Base-by-base conservation (phyloP, 1,284 basidiomycete genomes). In the Moniliella sp. region DNA sequence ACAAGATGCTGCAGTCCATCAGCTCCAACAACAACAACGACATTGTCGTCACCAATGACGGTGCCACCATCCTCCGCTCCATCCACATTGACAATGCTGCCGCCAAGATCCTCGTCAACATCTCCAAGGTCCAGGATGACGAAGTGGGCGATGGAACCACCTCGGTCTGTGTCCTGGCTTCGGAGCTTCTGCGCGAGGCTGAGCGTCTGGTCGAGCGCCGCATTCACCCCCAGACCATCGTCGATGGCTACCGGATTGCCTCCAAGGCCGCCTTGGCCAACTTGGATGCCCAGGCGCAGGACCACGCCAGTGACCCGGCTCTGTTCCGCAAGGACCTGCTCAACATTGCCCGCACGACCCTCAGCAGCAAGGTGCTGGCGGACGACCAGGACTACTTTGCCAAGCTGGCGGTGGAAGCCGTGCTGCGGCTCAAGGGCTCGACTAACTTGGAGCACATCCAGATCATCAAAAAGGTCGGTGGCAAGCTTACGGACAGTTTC, bases 61-160 rank as follows among this genome's bases (percentile, higher is more conserved):
- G 88, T 10, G 88, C 91, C 2, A 97, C 91, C 28, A 97, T 97
- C 53, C 71, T 99, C 43, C 91, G 91, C 62, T 75, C 80, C 33
- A 93, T 99, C 51, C 78, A 84, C 48, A 74, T 99, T 43, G 91
- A 99, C 65, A 97, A 99, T 60, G 80, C 88, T 2, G 88, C 91
- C 0, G 88, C 88, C 33, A 97, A 97, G 68, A 94, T 99, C 59
- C 72, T 97, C 33, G 88, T 97, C 56, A 94, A 97, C 65, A 94
- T 99, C 61, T 86, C 82, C n/a, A 97, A 99, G 62, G 86, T 94
- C n/a, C 91, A 97, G 65, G 88, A 99, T 56, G 91, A 99, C 61
- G 91, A 99, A 65, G 76, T 99, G 29, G 91, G 88, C 10, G 88
- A 94, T 64, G 88, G 88, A 15, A 94, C 86, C 15, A 94, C 86